Conservation (phyloP, 2,329 filamentous ascomycete species). For the Claviceps sorghi region DNA sequence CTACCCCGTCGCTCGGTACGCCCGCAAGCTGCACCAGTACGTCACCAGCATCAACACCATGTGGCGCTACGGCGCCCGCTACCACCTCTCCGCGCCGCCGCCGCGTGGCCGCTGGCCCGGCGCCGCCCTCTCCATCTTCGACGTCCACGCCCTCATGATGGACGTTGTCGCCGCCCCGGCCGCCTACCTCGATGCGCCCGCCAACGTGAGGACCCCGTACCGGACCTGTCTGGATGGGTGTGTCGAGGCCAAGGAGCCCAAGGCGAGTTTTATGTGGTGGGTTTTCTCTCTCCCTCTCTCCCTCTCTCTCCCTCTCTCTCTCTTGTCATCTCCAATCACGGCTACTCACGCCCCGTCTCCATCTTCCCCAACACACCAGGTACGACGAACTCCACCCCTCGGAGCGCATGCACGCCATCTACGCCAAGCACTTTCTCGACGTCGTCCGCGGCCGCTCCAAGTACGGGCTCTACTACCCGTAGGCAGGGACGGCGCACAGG, state of each 20-base stretch:
- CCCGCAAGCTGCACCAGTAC: conserved; percentile 31
- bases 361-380: conserved; percentile 11
- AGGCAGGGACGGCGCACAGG: not conserved
- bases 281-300: conserved; percentile 17
- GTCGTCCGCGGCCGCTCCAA: conserved; percentile 25
- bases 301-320: too few species aligned
- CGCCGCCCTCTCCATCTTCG: conserved; percentile 49
- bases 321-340: too few species aligned
- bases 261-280: conserved; percentile 53
- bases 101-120: conserved; percentile 34
- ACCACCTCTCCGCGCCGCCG: conserved; percentile 22
- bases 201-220: conserved; percentile 45
- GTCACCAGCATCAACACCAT: conserved; percentile 33
- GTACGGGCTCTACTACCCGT: conserved; percentile 21
- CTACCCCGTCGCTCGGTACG: conserved; percentile 33
- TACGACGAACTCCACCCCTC: conserved; percentile 60
- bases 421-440: conserved; percentile 27
- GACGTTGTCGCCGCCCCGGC: conserved; percentile 50
- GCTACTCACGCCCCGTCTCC: too few species aligned
- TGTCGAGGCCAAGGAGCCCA: conserved; percentile 22
- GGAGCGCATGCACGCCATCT: conserved; percentile 36
- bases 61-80: conserved; percentile 34
- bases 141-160: conserved; percentile 48
- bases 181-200: conserved; percentile 46
- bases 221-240: conserved; percentile 31